A percentile compares a stretch with the other conserved stretches of the same genome.
These are phyloP conservation scores for Mycena kentingensis DNA, from an alignment of 768 basidiomycete genomes.

Conservation along the genomic window DNA sequence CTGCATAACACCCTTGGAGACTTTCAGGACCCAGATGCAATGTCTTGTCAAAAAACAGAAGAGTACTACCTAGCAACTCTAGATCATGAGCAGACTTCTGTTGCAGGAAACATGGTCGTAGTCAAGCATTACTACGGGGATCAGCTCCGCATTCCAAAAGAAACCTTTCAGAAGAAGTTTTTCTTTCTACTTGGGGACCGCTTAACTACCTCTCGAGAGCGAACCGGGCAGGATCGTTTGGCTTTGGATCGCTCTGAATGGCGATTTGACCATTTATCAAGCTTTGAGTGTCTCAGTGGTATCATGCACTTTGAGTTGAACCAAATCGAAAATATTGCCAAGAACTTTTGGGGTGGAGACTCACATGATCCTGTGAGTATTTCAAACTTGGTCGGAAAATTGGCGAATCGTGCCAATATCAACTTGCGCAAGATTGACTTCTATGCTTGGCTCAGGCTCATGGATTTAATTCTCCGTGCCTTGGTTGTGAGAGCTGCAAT, in stretches of 20 bases:
- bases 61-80: conserved; percentile 11
- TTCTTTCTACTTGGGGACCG: conserved; percentile 13
- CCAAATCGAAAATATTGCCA: conserved; percentile 4
- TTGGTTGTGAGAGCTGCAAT: conserved; percentile 5
- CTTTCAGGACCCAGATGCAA: conserved; percentile 2
- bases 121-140: conserved; percentile 7
- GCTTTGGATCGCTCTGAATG: conserved; percentile 9
- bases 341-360: conserved; percentile 8
- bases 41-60: background rate
- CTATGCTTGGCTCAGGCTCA: conserved; percentile 14
- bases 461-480: conserved; percentile 9
- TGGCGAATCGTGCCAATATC: conserved; percentile 4
- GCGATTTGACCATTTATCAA: conserved; percentile 9
- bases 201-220: conserved; percentile 14
- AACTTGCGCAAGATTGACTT: conserved; percentile 13
- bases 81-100: conserved; percentile 15
- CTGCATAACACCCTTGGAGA: background rate
- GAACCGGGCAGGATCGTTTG: conserved; percentile 12
- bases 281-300: conserved; percentile 9
- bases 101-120: conserved; percentile 14
- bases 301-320: conserved; percentile 14
- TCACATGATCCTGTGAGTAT: conserved; percentile 4
- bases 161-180: background rate
- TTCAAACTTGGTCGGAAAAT: background rate
- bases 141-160: conserved; percentile 1